These are phyloP conservation scores for Sonneratia caseolaris DNA, from an alignment of 345 rosid genomes.

Conservation along the genomic window DNA sequence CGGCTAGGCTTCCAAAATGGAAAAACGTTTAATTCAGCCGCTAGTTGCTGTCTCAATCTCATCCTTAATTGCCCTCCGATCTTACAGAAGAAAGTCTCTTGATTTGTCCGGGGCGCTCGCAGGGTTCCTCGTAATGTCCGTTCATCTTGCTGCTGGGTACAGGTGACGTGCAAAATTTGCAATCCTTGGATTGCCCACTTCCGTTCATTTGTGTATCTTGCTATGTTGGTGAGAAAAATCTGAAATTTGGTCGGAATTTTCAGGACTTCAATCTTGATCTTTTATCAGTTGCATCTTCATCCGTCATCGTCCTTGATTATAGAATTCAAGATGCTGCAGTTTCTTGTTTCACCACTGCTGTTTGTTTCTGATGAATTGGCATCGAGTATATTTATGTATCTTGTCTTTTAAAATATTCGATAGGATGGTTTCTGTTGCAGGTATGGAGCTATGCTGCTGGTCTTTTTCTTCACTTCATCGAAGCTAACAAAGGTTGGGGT, in stretches of 20 bases:
- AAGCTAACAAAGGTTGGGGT: conserved; percentile 85
- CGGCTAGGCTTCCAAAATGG: not conserved
- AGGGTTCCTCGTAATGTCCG: conserved; percentile 66
- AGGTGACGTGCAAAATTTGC: conserved; percentile 27
- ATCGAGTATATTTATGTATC: not conserved
- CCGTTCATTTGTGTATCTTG: too few species aligned
- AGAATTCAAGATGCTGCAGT: not conserved
- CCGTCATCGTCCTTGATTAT: not conserved
- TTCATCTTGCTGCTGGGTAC: conserved; percentile 59
- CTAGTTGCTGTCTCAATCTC: conserved; percentile 44
- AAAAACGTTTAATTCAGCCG: conserved; percentile 20
- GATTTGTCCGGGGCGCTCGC: conserved; percentile 69
- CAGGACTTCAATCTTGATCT: not conserved
- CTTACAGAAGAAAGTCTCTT: conserved; percentile 72
- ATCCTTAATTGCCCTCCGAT: conserved; percentile 43
- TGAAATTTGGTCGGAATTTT: not conserved
- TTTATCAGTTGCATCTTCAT: not conserved
- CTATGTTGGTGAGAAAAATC: not conserved
- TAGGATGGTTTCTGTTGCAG: conserved; percentile 18
- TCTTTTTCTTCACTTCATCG: conserved; percentile 75
- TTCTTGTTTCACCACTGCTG: not conserved
- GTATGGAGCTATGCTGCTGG: conserved; percentile 75
- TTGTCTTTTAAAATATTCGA: not conserved
- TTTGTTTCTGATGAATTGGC: not conserved
- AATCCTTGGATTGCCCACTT: not conserved